These are phyloP conservation scores for Plectranthus barbatus DNA, from an alignment of 257 asterid species.

Conservation along the genomic window DNA sequence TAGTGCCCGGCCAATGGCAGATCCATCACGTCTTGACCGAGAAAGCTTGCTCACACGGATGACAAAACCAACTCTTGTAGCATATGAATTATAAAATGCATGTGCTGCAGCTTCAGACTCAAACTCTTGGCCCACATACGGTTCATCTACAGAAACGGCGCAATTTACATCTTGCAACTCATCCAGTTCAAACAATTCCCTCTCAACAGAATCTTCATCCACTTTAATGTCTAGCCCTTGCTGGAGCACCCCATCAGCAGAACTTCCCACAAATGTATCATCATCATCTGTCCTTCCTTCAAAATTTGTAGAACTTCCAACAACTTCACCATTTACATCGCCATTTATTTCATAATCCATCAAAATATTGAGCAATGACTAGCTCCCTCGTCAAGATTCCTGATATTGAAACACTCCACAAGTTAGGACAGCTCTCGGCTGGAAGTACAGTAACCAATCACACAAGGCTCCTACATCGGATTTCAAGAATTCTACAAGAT, in stretches of 20 bases:
- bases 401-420: conserved; percentile 2
- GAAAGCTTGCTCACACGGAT: conserved; percentile 98
- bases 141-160: conserved; percentile 50
- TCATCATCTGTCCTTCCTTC: conserved; percentile 45
- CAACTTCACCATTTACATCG: conserved; percentile 61
- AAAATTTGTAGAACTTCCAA: conserved; percentile 58
- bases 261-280: conserved; percentile 44
- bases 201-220: conserved; percentile 56
- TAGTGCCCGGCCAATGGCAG: conserved; percentile 94
- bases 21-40: conserved; percentile 95
- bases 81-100: conserved; percentile 82
- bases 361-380: conserved; percentile 16
- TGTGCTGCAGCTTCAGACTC: conserved; percentile 95
- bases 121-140: conserved; percentile 80
- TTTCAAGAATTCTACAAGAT: neutral
- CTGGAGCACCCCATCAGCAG: conserved; percentile 51
- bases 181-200: conserved; percentile 46
- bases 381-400: conserved; percentile 17
- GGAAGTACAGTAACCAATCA: neutral
- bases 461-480: neutral
- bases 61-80: conserved; percentile 77
- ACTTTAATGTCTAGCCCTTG: conserved; percentile 51
- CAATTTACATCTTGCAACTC: conserved; percentile 50
- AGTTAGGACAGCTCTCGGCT: neutral
- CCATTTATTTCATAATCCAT: conserved; percentile 88